A percentile compares a stretch with the other conserved stretches of the same genome.
Conservation (phyloP, 441 rosid genomes). For the Corymbia citriodora region DNA sequence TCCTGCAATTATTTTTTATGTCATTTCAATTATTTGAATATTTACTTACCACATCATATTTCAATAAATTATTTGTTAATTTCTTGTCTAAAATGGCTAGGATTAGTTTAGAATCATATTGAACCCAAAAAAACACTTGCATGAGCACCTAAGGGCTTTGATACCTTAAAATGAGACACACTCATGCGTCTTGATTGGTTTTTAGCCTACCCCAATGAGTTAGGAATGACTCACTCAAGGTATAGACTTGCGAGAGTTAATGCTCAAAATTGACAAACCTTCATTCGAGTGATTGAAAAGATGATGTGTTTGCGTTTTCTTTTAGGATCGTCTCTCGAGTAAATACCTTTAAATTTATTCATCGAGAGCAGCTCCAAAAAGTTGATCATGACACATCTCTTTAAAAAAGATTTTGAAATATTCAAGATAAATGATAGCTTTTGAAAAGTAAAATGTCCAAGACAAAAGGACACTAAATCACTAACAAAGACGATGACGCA, state of each 20-base stretch:
- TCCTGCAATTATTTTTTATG: neutral
- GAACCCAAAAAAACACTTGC: neutral
- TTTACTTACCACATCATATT: neutral
- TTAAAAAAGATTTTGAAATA: neutral
- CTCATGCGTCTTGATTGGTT: accelerated
- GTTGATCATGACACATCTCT: neutral
- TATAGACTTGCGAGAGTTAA: neutral
- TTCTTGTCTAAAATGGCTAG: no score
- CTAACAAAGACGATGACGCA: neutral
- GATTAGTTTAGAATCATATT: no score
- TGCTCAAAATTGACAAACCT: accelerated
- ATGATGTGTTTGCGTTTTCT: neutral
- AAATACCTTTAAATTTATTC: neutral
- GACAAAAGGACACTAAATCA: neutral
- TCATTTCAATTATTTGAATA: no score
- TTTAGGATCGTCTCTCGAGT: no score
- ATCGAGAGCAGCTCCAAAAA: accelerated
- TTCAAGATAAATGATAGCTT: neutral
- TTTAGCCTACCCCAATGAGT: neutral
- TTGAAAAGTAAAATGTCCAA: neutral
- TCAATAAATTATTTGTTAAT: no score
- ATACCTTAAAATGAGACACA: neutral
- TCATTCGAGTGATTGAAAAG: neutral
- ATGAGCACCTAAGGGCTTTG: neutral
- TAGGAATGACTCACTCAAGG: accelerated